Percentiles rank a stretch among this genome's conserved stretches.
These are phyloP conservation scores for Agapanthus africanus DNA, from an alignment of 106 monocot genomes.

Conservation along the genomic window DNA sequence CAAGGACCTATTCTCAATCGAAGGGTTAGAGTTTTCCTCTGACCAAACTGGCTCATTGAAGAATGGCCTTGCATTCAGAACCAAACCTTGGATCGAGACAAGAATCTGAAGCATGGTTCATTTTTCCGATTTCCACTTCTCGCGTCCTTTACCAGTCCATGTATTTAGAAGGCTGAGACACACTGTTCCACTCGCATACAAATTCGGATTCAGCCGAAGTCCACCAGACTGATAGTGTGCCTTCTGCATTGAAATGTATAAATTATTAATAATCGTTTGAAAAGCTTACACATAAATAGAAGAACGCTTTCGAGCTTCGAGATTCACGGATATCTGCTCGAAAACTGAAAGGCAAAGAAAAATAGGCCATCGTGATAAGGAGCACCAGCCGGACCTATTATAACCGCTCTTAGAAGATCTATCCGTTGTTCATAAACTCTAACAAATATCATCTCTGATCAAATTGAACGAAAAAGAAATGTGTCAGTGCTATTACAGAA, in stretches of 20 bases:
- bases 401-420: slow-evolving; percentile 72
- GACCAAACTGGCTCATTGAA: slow-evolving; percentile 37
- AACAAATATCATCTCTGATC: slow-evolving; percentile 56
- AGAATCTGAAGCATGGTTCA: slow-evolving; percentile 46
- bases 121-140: slow-evolving; percentile 33
- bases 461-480: slow-evolving; percentile 2
- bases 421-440: slow-evolving; percentile 69
- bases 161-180: slow-evolving; percentile 50
- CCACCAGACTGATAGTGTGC: slow-evolving; percentile 41
- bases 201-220: slow-evolving; percentile 44
- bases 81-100: slow-evolving; percentile 36
- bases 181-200: slow-evolving; percentile 38
- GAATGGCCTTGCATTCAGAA: slow-evolving; percentile 35
- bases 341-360: slow-evolving; percentile 70
- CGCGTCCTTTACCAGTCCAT: slow-evolving; percentile 37
- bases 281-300: neutral
- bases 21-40: neutral
- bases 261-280: no score
- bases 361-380: slow-evolving; percentile 86
- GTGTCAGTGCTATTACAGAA: no score
- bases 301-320: neutral
- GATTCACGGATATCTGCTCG: slow-evolving; percentile 45
- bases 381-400: slow-evolving; percentile 72
- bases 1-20: slow-evolving; percentile 18
- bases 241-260: slow-evolving; percentile 15